Evolutionary conservation across 495 filamentous ascomycete genomes (phyloP), one percentile per base, ranked within the genome.

Genomic region (Sabuloglossum arenarium): DNA sequence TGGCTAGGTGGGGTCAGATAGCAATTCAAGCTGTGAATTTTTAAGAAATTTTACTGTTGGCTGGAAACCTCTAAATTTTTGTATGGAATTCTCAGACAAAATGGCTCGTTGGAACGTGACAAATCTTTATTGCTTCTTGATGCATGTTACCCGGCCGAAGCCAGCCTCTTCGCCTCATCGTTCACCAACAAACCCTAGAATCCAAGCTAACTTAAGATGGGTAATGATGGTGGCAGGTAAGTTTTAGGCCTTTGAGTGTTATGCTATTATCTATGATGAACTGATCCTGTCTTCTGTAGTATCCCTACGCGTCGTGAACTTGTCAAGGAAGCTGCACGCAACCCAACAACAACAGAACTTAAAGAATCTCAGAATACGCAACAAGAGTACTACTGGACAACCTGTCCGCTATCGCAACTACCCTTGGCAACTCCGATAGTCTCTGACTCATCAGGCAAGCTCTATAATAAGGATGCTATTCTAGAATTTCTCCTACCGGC

Each of bases 231-330:
- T 61, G 90, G 85, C 57, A 82, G 78, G 78, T 76, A 61, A 62
- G 75, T 56, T 10, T 11, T 55, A 10, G 5, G 2, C 34, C 3
- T 28, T 23, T 37, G 10, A 29, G 47, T 29, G 19, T 6, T 4
- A 5, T n/a, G 11, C 14, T 51, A 57, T 54, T 8, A 4, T 5
- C 14, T 51, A 57, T 54, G n/a, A 4, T 5, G 55, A 14, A 29
- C 23, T 60, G 59, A 54, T 56, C 58, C 28, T n/a, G 8, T 29
- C 32, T 21, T 42, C 45, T 49, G 45, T 56, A 84, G 81, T 65
- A 99, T 99, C 58, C 91, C 91, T 12, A 96, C 82, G 51, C 86
- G 91, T 30, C 84, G 91, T 54, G 91, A 99, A 66, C 84, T 99
- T 32, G 91, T 97, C 67, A 87, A 88, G 62, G 80, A 85, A 66